Evolutionary conservation across 1,284 basidiomycete genomes (phyloP).

Genomic region (Agaricales sp.): DNA sequence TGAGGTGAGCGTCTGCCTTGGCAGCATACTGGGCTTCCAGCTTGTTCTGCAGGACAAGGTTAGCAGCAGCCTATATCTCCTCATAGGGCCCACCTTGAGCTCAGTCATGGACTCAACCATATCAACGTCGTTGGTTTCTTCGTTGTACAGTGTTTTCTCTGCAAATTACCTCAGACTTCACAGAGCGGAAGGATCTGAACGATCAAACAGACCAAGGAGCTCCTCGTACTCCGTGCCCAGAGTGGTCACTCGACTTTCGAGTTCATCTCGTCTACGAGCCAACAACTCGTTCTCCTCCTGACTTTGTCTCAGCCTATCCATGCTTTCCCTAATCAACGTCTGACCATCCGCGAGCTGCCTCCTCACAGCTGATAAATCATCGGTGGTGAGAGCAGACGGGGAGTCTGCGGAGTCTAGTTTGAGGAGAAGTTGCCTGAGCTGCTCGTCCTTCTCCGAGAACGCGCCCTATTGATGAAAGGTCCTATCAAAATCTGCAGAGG

Average conservation of each 20-base stretch:
- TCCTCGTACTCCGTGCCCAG: slow-evolving; percentile 96
- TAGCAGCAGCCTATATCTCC: slow-evolving; percentile 10
- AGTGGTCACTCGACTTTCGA: slow-evolving; percentile 74
- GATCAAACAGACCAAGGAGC: slow-evolving; percentile 60
- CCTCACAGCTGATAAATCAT: slow-evolving; percentile 74
- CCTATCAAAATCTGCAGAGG: too few species aligned
- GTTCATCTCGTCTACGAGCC: slow-evolving; percentile 73
- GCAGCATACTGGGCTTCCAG: slow-evolving; percentile 90
- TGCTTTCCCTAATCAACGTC: slow-evolving; percentile 75
- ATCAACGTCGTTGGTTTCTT: slow-evolving; percentile 73
- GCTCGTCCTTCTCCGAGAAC: slow-evolving; percentile 91
- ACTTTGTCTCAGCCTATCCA: slow-evolving; percentile 81
- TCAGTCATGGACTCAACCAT: slow-evolving; percentile 78
- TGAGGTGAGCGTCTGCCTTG: slow-evolving; percentile 82
- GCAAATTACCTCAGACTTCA: slow-evolving; percentile 10
- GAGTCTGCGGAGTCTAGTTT: slow-evolving; percentile 76
- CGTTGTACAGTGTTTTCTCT: slow-evolving; percentile 82
- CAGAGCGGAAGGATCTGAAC: slow-evolving; percentile 8
- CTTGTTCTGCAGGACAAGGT: slow-evolving; percentile 54
- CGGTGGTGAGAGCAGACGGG: slow-evolving; percentile 52
- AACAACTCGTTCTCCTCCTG: slow-evolving; percentile 92
- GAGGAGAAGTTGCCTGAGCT: slow-evolving; percentile 72
- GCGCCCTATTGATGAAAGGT: slow-evolving; percentile 41
- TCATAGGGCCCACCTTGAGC: slow-evolving; percentile 60
- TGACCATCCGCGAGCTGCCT: slow-evolving; percentile 88